Percentiles rank a stretch among this genome's conserved stretches.
phyloP scores from a whole-genome alignment of 1,284 basidiomycete species.

The Salmacisia buchloeana region DNA sequence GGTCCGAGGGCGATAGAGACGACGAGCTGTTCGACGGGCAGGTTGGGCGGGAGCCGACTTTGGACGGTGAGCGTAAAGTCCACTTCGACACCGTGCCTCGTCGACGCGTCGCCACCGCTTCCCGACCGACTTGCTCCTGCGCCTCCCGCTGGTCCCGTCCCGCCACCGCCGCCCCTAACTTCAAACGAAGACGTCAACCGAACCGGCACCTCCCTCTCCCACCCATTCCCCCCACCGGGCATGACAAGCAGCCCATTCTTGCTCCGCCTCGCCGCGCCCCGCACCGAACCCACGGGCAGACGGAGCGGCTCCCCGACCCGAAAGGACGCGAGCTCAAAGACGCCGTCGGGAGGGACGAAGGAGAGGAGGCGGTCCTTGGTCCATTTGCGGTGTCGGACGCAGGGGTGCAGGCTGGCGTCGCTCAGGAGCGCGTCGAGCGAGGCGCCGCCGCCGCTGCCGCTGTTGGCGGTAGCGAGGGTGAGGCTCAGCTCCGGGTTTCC shows the following conservation, averaged over 20 bases:
- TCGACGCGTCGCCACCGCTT: background rate
- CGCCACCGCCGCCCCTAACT: background rate
- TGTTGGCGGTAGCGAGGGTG: slow-evolving; percentile 53
- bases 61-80: slow-evolving; percentile 15
- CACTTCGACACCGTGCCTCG: background rate
- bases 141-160: too few relatives aligned
- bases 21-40: slow-evolving; percentile 26
- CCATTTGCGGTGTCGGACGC: slow-evolving; percentile 75
- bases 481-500: slow-evolving; percentile 38
- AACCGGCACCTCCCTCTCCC: background rate
- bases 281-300: background rate
- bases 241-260: background rate
- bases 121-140: too few relatives aligned
- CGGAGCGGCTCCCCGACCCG: slow-evolving; percentile 50
- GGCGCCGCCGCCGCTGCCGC: too few relatives aligned
- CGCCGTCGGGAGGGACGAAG: slow-evolving; percentile 42
- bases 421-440: slow-evolving; percentile 57
- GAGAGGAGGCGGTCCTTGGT: slow-evolving; percentile 23
- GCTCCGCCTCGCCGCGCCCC: background rate
- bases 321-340: slow-evolving; percentile 29
- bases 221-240: slow-evolving; percentile 1
- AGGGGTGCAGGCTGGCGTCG: slow-evolving; percentile 83
- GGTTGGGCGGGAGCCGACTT: slow-evolving; percentile 7
- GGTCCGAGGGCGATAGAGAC: slow-evolving; percentile 32
- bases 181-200: background rate